phyloP scores from a whole-genome alignment of 2,329 filamentous ascomycete genomes.

The Colletotrichum truncatum region DNA sequence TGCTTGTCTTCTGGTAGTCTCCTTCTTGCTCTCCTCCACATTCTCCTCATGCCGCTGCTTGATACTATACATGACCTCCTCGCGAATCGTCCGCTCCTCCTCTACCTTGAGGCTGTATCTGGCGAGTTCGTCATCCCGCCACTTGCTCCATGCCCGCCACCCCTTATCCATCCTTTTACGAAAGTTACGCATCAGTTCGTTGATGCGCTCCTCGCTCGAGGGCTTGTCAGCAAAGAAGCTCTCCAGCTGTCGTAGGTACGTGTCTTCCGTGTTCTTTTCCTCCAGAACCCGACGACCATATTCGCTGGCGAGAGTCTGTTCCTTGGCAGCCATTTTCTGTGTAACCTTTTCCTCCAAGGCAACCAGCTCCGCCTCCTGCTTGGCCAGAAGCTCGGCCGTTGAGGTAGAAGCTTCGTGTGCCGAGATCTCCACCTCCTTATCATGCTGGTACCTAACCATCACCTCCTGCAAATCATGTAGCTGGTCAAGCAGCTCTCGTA shows the following conservation, averaged over 20 bases:
- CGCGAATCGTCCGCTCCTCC: conserved; percentile 49
- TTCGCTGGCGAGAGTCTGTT: conserved; percentile 48
- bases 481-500: conserved; percentile 45
- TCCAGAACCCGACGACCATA: conserved; percentile 48
- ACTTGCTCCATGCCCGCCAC: conserved; percentile 50
- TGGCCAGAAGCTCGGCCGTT: conserved; percentile 41
- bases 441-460: conserved; percentile 48
- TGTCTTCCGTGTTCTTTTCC: conserved; percentile 53
- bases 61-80: conserved; percentile 53
- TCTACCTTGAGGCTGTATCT: conserved; percentile 44
- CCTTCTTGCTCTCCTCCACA: conserved; percentile 39
- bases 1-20: conserved; percentile 42
- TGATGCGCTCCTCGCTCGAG: conserved; percentile 38
- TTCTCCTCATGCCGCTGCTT: conserved; percentile 40
- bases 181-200: conserved; percentile 44
- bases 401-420: conserved; percentile 33
- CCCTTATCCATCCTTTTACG: conserved; percentile 51
- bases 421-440: conserved; percentile 42
- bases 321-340: conserved; percentile 42
- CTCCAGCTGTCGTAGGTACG: conserved; percentile 50
- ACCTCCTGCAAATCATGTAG: conserved; percentile 54
- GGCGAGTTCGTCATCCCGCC: conserved; percentile 51
- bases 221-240: conserved; percentile 43
- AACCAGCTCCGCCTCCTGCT: conserved; percentile 43
- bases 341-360: conserved; percentile 37